Evolutionary conservation across 805 yeast genomes (phyloP), one percentile per base, ranked within the genome.

Genomic region (Kurtzmaniella fragi): DNA sequence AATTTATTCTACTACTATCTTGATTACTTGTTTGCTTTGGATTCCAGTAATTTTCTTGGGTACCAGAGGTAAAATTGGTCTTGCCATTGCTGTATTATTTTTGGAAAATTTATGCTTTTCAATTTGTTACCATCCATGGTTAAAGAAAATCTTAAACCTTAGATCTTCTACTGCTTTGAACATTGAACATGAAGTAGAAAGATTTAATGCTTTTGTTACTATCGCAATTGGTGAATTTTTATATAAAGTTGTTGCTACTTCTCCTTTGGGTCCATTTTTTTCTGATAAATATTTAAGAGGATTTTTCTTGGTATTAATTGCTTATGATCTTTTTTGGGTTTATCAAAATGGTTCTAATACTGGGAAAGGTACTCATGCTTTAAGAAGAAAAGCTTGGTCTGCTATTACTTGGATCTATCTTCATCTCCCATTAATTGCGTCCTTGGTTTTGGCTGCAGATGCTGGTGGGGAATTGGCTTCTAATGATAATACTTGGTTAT

Each of bases 191-290:
- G 84, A 79, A 50, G 81, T 77, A 20, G 86, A 81, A 49, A 54
- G 86, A 40, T 68, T 64, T 48, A 67, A 73, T 2, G 76, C 80
- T 0, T 80, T 80, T 49, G 78, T 67, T 39, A 70, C 79, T 46
- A 79, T 81, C 55, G 84, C 83, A 4, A 67, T 80, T 44, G 86
- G 86, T 28, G 85, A 80, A 45, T 80, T 77, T 45, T 56, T 79
- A 11, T 77, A 72, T 48, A 72, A 70, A 31, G 60, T 75, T 7
- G 82, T 77, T 6, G 73, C 78, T 2, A 54, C 56, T 0, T 59
- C 66, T n/a, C 73, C 78, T 0, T 63, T 77, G 31, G 75, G 71
- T 1, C 40, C 52, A 2, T 82, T 82, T 0, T 61, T 77, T 43
- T 59, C 64, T 33, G 47, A 47, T 3, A 64, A 62, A 31, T 56